Evolutionary conservation across 257 asterid species (phyloP), one percentile per base, ranked within the genome.

Genomic region (Cruciata laevipes): DNA sequence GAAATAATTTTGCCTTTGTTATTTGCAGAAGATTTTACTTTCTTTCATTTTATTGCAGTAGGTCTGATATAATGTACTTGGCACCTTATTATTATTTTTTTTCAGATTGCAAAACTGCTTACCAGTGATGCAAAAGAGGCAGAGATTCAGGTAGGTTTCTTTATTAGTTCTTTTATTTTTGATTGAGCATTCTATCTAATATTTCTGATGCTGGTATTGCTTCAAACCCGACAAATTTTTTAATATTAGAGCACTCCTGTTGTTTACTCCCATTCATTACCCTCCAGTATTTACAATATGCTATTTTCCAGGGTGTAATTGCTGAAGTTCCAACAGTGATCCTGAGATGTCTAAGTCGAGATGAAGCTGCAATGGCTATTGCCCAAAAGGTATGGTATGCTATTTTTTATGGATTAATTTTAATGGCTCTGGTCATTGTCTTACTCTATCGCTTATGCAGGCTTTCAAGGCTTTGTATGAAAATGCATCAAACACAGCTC

Each of bases 301-400:
- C 17, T 11, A 9, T 42, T 51, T 70, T 65, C 4, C 80, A 92
- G 98, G 95, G 86, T 58, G 81, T 85, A 70, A 73, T 94, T 75
- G 87, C 93, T 60, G 99, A 94, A 85, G 99, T 94, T 82, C 97
- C 97, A 27, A 83, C 89, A 35, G 86, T 94, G 69, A 79, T 94
- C 66, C 84, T 90, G 64, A 87, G 89, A 77, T 90, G 97, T 72
- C 77, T 90, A 74, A 88, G 91, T 79, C 90, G 97, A 74, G 99
- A 94, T 67, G 96, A 90, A 85, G 97, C 96, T 65, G 99, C 99
- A 70, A 72, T 87, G 76, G 99, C 97, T 59, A 96, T 94, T 72
- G 97, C 99, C 73, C 97, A 94, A 75, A 90, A 87, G 95, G 99
- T 94, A 37, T 37, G 9, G 2, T 44, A 69, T 42, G 38, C 52